phyloP scores from a whole-genome alignment of 73 alveolate genomes.

The Tetrahymena malaccensis region DNA sequence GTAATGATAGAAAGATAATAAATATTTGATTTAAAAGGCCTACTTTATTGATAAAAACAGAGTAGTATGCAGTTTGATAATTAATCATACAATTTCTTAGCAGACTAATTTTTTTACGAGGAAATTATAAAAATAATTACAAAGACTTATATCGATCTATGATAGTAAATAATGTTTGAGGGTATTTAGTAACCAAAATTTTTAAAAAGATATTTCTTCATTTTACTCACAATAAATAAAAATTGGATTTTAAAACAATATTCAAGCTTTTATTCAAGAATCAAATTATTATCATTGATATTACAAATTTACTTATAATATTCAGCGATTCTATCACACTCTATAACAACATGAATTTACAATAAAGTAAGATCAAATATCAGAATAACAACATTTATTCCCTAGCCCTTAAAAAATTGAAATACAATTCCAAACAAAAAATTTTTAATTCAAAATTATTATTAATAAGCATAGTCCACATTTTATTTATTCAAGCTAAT shows the following conservation, averaged over 20 bases:
- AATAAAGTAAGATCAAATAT: too few relatives aligned
- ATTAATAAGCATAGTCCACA: too few relatives aligned
- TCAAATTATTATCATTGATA: too few relatives aligned
- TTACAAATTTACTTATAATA: too few relatives aligned
- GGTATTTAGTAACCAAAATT: not conserved
- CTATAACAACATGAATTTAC: too few relatives aligned
- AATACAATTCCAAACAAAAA: too few relatives aligned
- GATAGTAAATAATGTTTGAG: not conserved
- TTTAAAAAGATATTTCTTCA: not conserved
- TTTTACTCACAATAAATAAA: not conserved
- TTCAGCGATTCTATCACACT: too few relatives aligned
- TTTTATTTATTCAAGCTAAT: too few relatives aligned
- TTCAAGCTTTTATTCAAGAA: not conserved
- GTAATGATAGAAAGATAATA: too few relatives aligned
- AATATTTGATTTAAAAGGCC: not conserved
- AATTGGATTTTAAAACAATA: not conserved
- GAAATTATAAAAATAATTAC: not conserved
- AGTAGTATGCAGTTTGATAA: not conserved
- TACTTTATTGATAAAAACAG: not conserved
- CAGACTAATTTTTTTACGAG: not conserved
- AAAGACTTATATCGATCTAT: not conserved
- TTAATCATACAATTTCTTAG: not conserved
- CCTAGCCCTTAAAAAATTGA: too few relatives aligned
- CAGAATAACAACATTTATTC: too few relatives aligned
- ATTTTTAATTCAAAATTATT: too few relatives aligned